Base-by-base conservation (phyloP, 495 filamentous ascomycete genomes). In the Neurospora hispaniola region DNA sequence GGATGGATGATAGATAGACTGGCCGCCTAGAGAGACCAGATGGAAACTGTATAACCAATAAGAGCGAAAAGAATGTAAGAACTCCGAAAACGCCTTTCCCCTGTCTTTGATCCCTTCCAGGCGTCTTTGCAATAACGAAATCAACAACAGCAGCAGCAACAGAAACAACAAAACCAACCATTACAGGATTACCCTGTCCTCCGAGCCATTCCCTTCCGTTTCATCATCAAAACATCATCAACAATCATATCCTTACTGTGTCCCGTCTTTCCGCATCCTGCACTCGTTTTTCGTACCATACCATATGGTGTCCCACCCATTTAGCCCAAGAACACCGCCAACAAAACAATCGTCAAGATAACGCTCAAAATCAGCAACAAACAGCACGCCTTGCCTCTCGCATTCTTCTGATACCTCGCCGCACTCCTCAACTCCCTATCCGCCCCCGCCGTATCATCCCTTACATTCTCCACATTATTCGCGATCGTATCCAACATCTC, bases 301-400 rank as follows among this genome's bases (percentile, higher is more conserved):
- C 46, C 40, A 35, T 12, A 8, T 74, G 72, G 16, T 66, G 7
- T 18, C 27, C 54, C 20, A 38, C 7, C 23, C 83, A 6, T 6
- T 38, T 76, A 92, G 59, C 91, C 91, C 75, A 95, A 78, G 72
- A 90, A 87, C 59, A 93, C 92, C 20, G 96, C 96, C 73, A 98
- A 82, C 66, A 99, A 84, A 41, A 99, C 90, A 72, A 99, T 92
- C 11, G 91, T 88, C 74, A 98, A 81, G 71, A 99, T 94, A 38
- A 98, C 87, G 11, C 91, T 91, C 80, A 99, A 79, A 69, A 99
- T 93, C n/a, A 99, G 79, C 73, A 99, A 81, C 80, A 99, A 85
- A 78, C 94, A 97, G 79, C 95, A 98, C 35, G 92, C 92, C 84
- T 95, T 97, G 80, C 91, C 93, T 75, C 96, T 85, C 35, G 96